Evolutionary conservation across 2,329 filamentous ascomycete genomes (phyloP), one percentile per base, ranked within the genome.

Genomic region (Pyrenophora teres): DNA sequence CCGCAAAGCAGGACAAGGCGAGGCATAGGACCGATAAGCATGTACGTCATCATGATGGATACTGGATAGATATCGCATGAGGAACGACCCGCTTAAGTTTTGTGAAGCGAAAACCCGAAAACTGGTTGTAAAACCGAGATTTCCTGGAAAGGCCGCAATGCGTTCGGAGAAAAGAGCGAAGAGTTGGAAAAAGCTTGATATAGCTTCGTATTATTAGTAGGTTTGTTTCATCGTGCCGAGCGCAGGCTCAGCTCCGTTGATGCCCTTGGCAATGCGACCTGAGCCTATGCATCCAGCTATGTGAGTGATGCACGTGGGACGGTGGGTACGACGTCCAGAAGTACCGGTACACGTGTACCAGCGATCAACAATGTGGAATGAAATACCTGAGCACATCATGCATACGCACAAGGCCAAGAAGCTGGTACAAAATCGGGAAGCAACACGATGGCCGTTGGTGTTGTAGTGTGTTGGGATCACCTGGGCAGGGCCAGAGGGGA

Each of bases 41-140:
- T 40, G 21, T 54, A 48, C 58, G 58, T 63, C 60, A 63, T 49
- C 7, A 59, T 56, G 54, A 63, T 57, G 36, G 21, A 10, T 16
- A 23, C n/a, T 40, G 5, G 38, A 40, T 48, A 42, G 33, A 38
- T 51, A 15, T 16, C 15, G 30, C 7, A 40, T 41, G 46, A 32
- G 44, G 50, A 18, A 27, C 32, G 0, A 36, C 16, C 23, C 21
- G 41, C 25, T 25, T 46, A 30, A 39, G 38, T 16, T 45, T 33
- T 40, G 44, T 46, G 7, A 23, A 16, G 4, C 10, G 16, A 21
- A 40, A 21, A 19, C 6, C 43, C 33, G 40, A 21, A 43, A 13
- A 15, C 49, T 23, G 27, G 42, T 4, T 25, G 6, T 39, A 45
- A 40, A 19, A 16, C 48, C 35, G 41, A 37, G 47, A 31, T 46